Base-by-base conservation (phyloP, 2,329 filamentous ascomycete genomes). In the Hypoxylon sp. region DNA sequence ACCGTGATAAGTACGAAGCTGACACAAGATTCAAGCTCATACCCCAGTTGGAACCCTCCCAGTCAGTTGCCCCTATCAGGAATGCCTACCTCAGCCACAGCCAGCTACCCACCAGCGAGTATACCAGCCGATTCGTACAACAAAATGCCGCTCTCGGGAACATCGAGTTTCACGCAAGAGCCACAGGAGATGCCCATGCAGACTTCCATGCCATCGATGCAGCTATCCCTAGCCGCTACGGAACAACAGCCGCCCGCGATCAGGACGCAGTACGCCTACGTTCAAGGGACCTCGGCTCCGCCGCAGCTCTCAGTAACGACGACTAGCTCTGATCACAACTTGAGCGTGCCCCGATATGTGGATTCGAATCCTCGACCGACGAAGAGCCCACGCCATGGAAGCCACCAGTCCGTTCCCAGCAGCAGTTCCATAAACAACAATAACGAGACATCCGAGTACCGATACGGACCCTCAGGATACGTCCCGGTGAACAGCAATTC, bases 291-390 rank as follows among this genome's bases (percentile, higher is more conserved):
- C 3, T 76, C 78, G 3, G 75, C 78, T 1, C 73, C 80, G 4
- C 73, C 78, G 3, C 78, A 80, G 35, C 69, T 82, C 3, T 75
- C 80, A 4, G 67, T 75, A 9, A 66, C 75, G 12, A 69, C 69
- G 27, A 76, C 70, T 34, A 63, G 64, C 37, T 66, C 73, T 2
- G 78, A 80, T 30, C 75, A 80, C 42, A 72, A 72, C 13, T 72
- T 83, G 46, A 81, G 72, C 61, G 76, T 84, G 34, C 80, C 81
- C 7, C 75, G 81, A 56, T 84, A 83, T 61, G 75, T 84, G 36
- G 81, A 84, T 63, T 73, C 67, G 58, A 81, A 78, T 57, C 74
- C 78, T 4, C 75, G 81, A 15, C 79, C 81, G 11, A 69, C 77
- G 26, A 84, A 84, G 68, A 82, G 79, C 59, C 79, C 81, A 0